These are phyloP conservation scores for Xylariales sp. DNA, from an alignment of 2,329 filamentous ascomycete genomes.

Conservation along the genomic window DNA sequence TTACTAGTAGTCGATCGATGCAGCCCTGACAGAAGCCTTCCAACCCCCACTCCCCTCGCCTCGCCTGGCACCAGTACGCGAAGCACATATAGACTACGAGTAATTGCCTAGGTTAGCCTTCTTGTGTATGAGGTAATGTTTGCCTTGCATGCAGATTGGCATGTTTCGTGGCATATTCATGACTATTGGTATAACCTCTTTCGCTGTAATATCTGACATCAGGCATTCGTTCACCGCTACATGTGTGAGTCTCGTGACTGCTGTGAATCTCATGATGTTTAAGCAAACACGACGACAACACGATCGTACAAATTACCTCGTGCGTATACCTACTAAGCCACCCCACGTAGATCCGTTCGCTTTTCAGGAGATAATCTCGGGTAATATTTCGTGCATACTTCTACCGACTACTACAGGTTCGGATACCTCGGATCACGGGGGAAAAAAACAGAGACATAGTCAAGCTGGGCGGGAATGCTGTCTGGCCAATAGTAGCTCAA, in stretches of 20 bases:
- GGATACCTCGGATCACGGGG: slow-evolving; percentile 30
- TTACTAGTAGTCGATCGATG: slow-evolving; percentile 12
- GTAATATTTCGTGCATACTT: neutral
- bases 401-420: neutral
- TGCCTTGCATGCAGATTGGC: neutral
- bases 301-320: neutral
- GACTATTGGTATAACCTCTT: neutral
- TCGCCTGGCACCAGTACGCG: neutral
- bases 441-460: neutral
- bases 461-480: neutral
- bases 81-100: neutral
- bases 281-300: neutral
- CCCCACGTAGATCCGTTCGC: neutral
- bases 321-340: neutral
- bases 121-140: neutral
- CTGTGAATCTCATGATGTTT: slow-evolving; percentile 11
- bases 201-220: slow-evolving; percentile 15
- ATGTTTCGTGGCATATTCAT: neutral
- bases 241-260: slow-evolving; percentile 11
- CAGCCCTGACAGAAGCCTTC: slow-evolving; percentile 17
- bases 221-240: slow-evolving; percentile 9
- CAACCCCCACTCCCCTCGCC: slow-evolving; percentile 8
- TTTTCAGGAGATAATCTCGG: neutral
- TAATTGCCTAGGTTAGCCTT: no score
- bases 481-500: slow-evolving; percentile 6